Base-by-base conservation (phyloP, 2,329 filamentous ascomycete species). In the Mycosphaerella sp. region DNA sequence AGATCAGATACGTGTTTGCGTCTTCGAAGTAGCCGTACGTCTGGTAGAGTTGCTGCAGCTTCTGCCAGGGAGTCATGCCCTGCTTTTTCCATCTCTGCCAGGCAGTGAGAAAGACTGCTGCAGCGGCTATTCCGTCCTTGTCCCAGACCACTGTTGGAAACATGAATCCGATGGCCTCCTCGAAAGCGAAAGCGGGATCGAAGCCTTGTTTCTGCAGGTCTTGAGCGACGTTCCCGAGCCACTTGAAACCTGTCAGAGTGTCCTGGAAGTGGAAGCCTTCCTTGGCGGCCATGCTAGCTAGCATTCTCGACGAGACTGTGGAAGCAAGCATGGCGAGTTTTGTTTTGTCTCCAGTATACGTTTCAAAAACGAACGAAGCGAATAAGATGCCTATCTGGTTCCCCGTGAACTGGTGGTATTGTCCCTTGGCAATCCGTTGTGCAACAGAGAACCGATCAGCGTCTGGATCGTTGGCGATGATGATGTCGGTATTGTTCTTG, bases 91-190 rank as follows among this genome's bases (percentile, higher is more conserved):
- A 83, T 49, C 73, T 67, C 14, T 73, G 72, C 50, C 75, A 72
- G 1, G 79, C 79, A 10, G 74, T 73, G 4, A 84, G 66, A 62
- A 84, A 84, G 13, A 82, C 71, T 9, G 76, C 73, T 2, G 80
- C 78, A 1, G 80, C 80, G 5, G 78, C 75, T 50, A 85, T 76
- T 3, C 80, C 81, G 63, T 85, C 81, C 60, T 85, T 85, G 66
- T 85, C 81, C 58, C 79, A 77, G 35, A 80, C 80, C 1, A 83
- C 76, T 6, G 73, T 67, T 0, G 80, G 74, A 49, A 84, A 81
- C 81, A 84, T 84, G 64, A 82, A 85, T 1, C 81, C 81, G 17
- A 85, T 74, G 6, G 81, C 81, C 66, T 85, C 81, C 65, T 85
- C 81, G 57, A 80, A 85, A 1, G 80, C 80, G 60, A 77, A 84